Percentiles rank a stretch among this genome's conserved stretches.
Evolutionary conservation across 805 yeast genomes (phyloP).

Genomic region (Cyberlindnera saturnus): DNA sequence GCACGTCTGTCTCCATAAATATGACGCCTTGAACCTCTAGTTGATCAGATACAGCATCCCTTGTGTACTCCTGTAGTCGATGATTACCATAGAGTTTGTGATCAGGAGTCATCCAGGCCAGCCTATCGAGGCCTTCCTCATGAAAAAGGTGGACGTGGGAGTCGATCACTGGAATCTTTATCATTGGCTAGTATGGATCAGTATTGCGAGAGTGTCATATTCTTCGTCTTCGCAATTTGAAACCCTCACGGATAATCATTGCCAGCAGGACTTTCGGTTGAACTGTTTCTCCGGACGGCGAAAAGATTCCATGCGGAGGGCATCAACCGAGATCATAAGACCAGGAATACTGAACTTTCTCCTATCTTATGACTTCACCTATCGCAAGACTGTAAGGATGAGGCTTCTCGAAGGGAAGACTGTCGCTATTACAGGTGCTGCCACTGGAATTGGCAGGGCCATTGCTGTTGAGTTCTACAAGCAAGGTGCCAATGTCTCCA

Average conservation of each 20-base stretch:
- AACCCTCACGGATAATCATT: too few species aligned
- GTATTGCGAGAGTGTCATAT: too few species aligned
- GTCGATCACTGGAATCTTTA: conserved; percentile 9
- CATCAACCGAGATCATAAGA: too few species aligned
- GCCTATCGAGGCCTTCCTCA: conserved; percentile 4
- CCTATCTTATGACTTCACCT: not conserved
- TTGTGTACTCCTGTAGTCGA: conserved; percentile 8
- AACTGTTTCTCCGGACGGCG: too few species aligned
- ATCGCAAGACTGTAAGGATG: not conserved
- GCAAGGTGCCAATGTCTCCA: conserved; percentile 37
- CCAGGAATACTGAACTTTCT: not conserved
- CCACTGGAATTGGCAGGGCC: conserved; percentile 41
- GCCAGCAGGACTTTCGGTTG: too few species aligned
- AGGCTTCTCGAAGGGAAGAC: conserved; percentile 28
- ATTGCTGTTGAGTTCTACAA: conserved; percentile 36
- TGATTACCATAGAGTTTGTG: conserved; percentile 7
- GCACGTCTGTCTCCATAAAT: conserved; percentile 16
- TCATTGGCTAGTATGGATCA: too few species aligned
- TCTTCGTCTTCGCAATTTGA: too few species aligned
- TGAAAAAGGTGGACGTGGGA: conserved; percentile 19
- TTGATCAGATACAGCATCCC: not conserved
- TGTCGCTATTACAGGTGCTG: conserved; percentile 39
- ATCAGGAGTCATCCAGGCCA: conserved; percentile 14
- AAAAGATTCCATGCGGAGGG: too few species aligned
- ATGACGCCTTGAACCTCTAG: conserved; percentile 8